Percentiles rank a stretch among this genome's conserved stretches.
These are phyloP conservation scores for Macrophomina pseudophaseolina DNA, from an alignment of 2,329 filamentous ascomycete species.

Conservation along the genomic window DNA sequence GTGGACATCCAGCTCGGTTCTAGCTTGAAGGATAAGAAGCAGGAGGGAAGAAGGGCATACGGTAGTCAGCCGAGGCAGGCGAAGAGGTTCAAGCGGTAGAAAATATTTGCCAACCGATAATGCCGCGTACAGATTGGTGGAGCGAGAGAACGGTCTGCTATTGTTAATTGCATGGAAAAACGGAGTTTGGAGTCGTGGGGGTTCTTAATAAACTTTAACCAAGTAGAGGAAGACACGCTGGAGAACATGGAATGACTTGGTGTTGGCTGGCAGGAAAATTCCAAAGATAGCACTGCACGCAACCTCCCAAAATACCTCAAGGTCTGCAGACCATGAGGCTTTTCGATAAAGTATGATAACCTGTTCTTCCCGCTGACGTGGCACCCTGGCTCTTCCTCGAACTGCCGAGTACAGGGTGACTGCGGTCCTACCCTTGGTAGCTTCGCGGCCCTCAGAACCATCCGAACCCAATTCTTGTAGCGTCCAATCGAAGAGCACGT, in stretches of 20 bases:
- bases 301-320: neutral
- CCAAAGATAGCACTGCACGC: neutral
- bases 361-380: too few relatives aligned
- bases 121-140: neutral
- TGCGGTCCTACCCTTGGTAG: neutral
- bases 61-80: constrained; percentile 77
- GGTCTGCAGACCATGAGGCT: neutral
- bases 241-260: neutral
- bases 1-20: constrained; percentile 80
- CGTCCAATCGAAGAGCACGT: neutral
- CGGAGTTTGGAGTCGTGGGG: constrained; percentile 13
- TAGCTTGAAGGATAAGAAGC: constrained; percentile 74
- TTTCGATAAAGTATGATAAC: neutral
- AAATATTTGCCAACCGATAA: neutral
- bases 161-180: neutral
- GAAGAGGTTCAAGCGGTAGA: constrained; percentile 43
- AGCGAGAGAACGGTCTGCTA: neutral
- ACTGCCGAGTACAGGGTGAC: too few relatives aligned
- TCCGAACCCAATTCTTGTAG: neutral
- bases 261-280: neutral
- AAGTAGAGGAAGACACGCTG: constrained; percentile 1
- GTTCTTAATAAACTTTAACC: neutral
- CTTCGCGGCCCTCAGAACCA: neutral
- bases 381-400: too few relatives aligned
- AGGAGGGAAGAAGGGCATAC: constrained; percentile 70